These are phyloP conservation scores for Cryptococcus sp. DNA, from an alignment of 1,284 basidiomycete genomes.

Conservation along the genomic window DNA sequence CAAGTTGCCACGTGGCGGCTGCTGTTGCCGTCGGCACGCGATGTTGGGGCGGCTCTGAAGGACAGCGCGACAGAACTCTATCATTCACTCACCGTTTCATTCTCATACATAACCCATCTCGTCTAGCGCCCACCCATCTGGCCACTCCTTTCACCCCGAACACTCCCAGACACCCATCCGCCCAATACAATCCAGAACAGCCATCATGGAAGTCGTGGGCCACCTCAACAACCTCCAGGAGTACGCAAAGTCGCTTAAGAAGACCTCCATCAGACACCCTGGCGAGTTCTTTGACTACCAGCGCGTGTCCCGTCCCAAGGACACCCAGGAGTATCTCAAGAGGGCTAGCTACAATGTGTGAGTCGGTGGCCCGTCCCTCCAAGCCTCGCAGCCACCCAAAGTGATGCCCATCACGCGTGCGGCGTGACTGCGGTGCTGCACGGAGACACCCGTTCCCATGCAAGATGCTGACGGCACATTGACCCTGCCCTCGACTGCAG, in stretches of 20 bases:
- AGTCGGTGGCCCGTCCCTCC: slow-evolving; percentile 3
- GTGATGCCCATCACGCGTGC: no score
- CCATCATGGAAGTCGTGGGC: slow-evolving; percentile 38
- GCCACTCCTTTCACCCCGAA: no score
- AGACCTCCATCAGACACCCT: slow-evolving; percentile 75
- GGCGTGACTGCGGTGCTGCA: not conserved
- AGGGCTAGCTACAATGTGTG: slow-evolving; percentile 42
- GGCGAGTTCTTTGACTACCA: slow-evolving; percentile 80
- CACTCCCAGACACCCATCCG: no score
- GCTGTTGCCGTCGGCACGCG: no score
- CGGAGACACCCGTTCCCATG: not conserved
- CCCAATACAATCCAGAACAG: not conserved
- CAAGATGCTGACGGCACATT: not conserved
- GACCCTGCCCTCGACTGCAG: not conserved
- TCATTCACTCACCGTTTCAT: no score
- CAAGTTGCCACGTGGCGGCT: no score
- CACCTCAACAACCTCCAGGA: slow-evolving; percentile 60
- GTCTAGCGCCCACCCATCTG: no score
- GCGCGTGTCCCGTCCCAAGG: slow-evolving; percentile 66
- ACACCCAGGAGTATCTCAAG: slow-evolving; percentile 59
- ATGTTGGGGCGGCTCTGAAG: no score
- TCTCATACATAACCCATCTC: no score
- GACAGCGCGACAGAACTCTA: no score
- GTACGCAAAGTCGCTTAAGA: slow-evolving; percentile 70
- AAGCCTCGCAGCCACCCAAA: not conserved